Base-by-base conservation (phyloP, 768 basidiomycete genomes). In the Podaxis rugospora region DNA sequence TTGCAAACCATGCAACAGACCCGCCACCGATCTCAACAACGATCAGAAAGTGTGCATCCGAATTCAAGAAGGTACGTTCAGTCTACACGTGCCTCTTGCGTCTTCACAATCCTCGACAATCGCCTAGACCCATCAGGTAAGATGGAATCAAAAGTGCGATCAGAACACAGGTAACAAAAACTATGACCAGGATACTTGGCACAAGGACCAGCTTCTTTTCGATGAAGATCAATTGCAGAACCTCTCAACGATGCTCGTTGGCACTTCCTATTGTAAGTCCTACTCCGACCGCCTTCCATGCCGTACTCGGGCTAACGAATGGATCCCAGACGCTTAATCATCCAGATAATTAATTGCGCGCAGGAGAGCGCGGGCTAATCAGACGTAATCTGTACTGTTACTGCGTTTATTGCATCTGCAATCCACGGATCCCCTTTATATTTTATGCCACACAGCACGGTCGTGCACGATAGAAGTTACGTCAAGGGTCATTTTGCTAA, bases 21-120 rank as follows among this genome's bases (percentile, higher is more conserved):
- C 93, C 93, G 25, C 87, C 89, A 47, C 93, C 93, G 35, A 93
- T 96, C 69, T 92, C 92, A 23, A 92, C 91, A 7, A 93, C 93
- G 6, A 93, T 95, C 69, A 83, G 92, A 52, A 87, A 88, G 66
- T 90, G 86, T 72, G 90, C 90, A 61, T 89, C 89, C 49, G 90
- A 92, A 68, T 92, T 90, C 72, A 92, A 91, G 74, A 91, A 90
- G 84, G 88, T 86, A 67, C 51, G 80, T 44, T 40, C 49, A 50
- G n/a, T 47, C 36, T 51, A 16, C 36, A 35, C n/a, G 9, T 63
- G 42, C 50, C 3, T n/a, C 14, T 18, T 42, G 62, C 62, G 66
- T 66, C 28, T 58, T 53, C 47, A 5, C 46, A 37, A 42, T 58
- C 55, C 63, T 62, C 32, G 21, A 54, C 63, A 27, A 64, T 61